Evolutionary conservation across 2,329 filamentous ascomycete species (phyloP), one percentile per base, ranked within the genome.

Genomic region (Fusarium sp.): DNA sequence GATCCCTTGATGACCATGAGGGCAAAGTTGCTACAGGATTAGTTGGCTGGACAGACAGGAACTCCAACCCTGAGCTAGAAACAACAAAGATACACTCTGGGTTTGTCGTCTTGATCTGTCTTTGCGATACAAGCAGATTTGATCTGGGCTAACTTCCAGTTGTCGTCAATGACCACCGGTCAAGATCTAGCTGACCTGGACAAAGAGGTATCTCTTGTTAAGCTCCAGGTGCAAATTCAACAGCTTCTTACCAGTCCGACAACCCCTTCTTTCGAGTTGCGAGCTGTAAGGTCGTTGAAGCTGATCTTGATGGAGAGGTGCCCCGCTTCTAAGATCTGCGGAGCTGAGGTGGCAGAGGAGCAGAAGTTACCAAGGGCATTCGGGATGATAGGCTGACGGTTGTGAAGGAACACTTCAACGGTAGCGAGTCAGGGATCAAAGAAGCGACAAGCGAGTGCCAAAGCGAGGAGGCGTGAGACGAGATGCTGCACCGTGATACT

Each of bases 1-100:
- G 80, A 80, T 75, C 81, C 81, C 79, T 81, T 85, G 79, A 83
- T 84, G 86, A 87, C 86, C 89, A 91, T 91, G 72, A 72, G 87
- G 87, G 82, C 75, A 72, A 75, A 79, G 69, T 62, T 74, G 69
- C 79, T 74, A 46, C 57, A 71, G 54, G 38, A 64, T 73, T 60
- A 77, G 64, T 64, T 61, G 67, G 59, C 57, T 65, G 71, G 73
- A 64, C 71, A 69, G 54, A 59, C 40, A 69, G 37, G 47, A 59
- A 64, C 62, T 74, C 57, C 64, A 54, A 50, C 63, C 63, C 52
- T 72, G 53, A 57, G 64, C 50, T 65, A 68, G 49, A 63, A 71
- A 73, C 58, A 64, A 63, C 46, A 32, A 61, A 43, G 50, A 64
- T 52, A 38, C 23, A 25, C 50, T 53, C 33, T 57, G 43, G 30